These are phyloP conservation scores for Globisporangium mamillatum DNA, from an alignment of 352 stramenopile species.

Conservation along the genomic window DNA sequence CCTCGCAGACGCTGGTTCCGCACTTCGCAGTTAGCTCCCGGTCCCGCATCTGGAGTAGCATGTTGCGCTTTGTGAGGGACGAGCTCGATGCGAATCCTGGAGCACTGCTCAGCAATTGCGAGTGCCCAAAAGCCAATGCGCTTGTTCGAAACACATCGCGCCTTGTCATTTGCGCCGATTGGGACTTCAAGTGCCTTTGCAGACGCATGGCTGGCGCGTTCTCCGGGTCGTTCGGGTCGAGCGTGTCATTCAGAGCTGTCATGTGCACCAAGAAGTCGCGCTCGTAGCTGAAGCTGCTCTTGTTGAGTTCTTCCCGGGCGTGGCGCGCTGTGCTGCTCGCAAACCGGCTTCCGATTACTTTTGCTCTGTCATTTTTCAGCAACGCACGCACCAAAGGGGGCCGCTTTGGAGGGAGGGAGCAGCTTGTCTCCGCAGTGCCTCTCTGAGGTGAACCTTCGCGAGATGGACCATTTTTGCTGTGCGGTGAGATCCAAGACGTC, in stretches of 20 bases:
- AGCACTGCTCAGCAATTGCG: neutral
- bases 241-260: slow-evolving; percentile 20
- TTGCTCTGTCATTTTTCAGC: slow-evolving; percentile 3
- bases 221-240: slow-evolving; percentile 80
- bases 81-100: neutral
- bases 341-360: slow-evolving; percentile 9
- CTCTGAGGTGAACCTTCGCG: neutral
- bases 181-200: slow-evolving; percentile 36
- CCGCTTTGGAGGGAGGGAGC: slow-evolving; percentile 14
- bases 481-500: slow-evolving; percentile 35
- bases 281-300: slow-evolving; percentile 49
- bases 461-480: neutral
- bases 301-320: slow-evolving; percentile 20
- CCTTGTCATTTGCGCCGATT: slow-evolving; percentile 29
- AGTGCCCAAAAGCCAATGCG: slow-evolving; percentile 17
- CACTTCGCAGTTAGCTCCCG: slow-evolving; percentile 43
- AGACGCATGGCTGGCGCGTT: slow-evolving; percentile 51
- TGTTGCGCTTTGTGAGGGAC: slow-evolving; percentile 63
- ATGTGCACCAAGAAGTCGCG: slow-evolving; percentile 61
- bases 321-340: neutral
- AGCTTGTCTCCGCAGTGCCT: neutral
- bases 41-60: slow-evolving; percentile 52
- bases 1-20: slow-evolving; percentile 41
- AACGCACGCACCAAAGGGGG: slow-evolving; percentile 10
- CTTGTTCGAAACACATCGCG: slow-evolving; percentile 48